Base-by-base conservation (phyloP, 176 grass and related monocot species). In the Guadua angustifolia region DNA sequence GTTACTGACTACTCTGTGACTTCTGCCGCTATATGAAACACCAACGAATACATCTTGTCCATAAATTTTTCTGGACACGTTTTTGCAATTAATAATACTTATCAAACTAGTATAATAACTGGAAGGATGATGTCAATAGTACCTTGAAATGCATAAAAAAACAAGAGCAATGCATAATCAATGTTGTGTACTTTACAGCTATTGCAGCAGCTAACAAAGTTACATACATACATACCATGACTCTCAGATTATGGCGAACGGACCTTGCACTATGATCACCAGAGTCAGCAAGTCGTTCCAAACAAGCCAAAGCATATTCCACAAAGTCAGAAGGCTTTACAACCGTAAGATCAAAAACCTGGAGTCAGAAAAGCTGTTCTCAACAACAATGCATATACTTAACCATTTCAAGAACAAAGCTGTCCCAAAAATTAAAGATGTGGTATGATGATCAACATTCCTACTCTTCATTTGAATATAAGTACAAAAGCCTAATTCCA, bases 251-350 rank as follows among this genome's bases (percentile, higher is more conserved):
- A 29, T 88, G 46, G 9, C 92, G 92, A 73, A 89, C 73, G 12
- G 73, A 81, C 71, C 74, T 89, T 58, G 95, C 95, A 64, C 84
- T 91, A 78, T 75, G 61, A 84, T 98, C 92, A 17, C 95, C 95
- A 61, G 74, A 84, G 18, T 88, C 52, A 33, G 91, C 86, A 84
- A 98, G 87, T 59, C 82, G 80, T 79, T 98, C 92, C 79, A 98
- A 85, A 84, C 88, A 93, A 88, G 79, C 87, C 79, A 98, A 84
- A 80, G 72, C 92, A 88, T 95, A 95, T 71, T 81, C 86, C 50
- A 98, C 91, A 82, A 98, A 98, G 11, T 91, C 90, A 57, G 90
- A 93, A 63, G 95, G 95, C 32, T 93, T 89, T 59, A 94, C 89
- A 24, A 80, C 4, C 25, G 91, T 95, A 78, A 98, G 89, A 91